Percentiles rank a stretch among this genome's conserved stretches.
These are phyloP conservation scores for Agapanthus africanus DNA, from an alignment of 106 monocot species.

Conservation along the genomic window DNA sequence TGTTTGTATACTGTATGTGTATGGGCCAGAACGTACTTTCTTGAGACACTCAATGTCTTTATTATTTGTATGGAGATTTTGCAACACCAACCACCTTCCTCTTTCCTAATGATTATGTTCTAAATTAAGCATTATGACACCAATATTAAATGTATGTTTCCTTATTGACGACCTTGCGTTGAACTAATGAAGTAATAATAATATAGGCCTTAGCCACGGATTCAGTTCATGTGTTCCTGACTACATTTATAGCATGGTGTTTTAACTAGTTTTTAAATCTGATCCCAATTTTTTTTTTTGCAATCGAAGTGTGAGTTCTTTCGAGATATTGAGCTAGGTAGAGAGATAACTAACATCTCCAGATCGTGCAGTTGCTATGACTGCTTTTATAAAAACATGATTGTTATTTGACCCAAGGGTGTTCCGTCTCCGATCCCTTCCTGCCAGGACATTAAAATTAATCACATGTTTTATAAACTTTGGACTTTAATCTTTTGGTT, in stretches of 20 bases:
- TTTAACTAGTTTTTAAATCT: background rate
- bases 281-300: no score
- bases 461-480: background rate
- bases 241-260: no score
- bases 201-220: no score
- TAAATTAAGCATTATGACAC: background rate
- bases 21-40: background rate
- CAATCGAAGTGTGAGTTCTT: background rate
- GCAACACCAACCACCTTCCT: background rate
- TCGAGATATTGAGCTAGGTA: background rate
- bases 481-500: background rate
- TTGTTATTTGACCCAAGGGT: background rate
- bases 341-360: background rate
- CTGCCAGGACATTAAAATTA: background rate
- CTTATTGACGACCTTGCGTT: background rate
- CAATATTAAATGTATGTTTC: background rate
- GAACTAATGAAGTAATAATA: no score
- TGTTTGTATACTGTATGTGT: background rate
- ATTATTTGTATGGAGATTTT: background rate
- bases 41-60: no score
- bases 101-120: background rate
- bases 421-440: background rate
- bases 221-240: no score
- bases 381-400: background rate
- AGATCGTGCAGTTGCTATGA: background rate